Conservation (phyloP, 148 eudicot species). For the Pouteria glomerata region DNA sequence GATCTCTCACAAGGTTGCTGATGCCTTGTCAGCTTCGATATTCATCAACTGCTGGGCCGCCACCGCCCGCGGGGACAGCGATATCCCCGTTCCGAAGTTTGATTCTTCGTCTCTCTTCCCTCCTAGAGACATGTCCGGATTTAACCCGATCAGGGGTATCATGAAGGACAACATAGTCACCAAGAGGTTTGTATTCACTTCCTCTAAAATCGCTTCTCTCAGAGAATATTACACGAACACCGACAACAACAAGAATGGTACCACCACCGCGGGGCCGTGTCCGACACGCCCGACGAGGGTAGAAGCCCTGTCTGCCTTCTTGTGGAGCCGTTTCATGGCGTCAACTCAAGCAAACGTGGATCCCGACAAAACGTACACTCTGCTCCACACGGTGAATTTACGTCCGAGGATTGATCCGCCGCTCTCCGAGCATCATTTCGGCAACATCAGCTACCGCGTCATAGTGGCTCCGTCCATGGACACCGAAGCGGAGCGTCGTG, state of each 20-base stretch:
- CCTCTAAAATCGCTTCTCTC: slow-evolving; percentile 9
- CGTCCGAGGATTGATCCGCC: slow-evolving; percentile 11
- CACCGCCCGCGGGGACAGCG: slow-evolving; percentile 3
- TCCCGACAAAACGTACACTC: slow-evolving; percentile 3
- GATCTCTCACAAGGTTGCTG: slow-evolving; percentile 29
- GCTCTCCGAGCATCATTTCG: slow-evolving; percentile 15
- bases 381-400: slow-evolving; percentile 12
- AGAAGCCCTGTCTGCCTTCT: slow-evolving; percentile 18
- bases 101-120: slow-evolving; percentile 19
- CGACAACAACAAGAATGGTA: too few species aligned
- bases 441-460: slow-evolving; percentile 14
- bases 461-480: not conserved
- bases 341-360: not conserved
- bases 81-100: not conserved
- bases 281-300: slow-evolving; percentile 11
- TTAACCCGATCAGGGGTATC: not conserved
- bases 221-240: not conserved
- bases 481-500: not conserved
- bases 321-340: slow-evolving; percentile 20
- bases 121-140: not conserved
- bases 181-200: slow-evolving; percentile 22
- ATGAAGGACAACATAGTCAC: slow-evolving; percentile 5
- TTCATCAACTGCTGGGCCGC: slow-evolving; percentile 34
- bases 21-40: slow-evolving; percentile 18
- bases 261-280: too few species aligned